A percentile compares a stretch with the other conserved stretches of the same genome.
Conservation (phyloP, 352 stramenopile genomes). For the Globisporangium acanthophoron region DNA sequence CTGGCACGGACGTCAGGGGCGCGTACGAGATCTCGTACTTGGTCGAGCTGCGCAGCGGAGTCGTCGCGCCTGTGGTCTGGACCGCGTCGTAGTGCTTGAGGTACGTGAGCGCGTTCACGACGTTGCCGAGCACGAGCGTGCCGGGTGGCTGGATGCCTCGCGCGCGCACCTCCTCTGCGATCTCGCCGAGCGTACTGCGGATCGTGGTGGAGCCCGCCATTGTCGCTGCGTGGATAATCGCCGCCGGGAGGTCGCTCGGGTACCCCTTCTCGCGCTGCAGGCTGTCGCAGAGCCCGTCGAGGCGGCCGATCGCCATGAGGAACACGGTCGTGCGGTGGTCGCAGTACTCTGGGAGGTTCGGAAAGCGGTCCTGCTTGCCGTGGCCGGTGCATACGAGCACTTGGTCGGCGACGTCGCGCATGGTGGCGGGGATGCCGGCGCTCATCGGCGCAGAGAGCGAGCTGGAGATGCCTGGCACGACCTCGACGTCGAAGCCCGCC, state of each 20-base stretch:
- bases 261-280: constrained; percentile 84
- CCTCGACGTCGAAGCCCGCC: constrained; percentile 72
- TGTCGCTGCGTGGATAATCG: constrained; percentile 91
- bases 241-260: constrained; percentile 87
- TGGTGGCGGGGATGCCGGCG: constrained; percentile 93
- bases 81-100: constrained; percentile 63
- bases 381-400: constrained; percentile 92
- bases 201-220: constrained; percentile 87
- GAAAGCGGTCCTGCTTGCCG: constrained; percentile 87
- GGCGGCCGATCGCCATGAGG: constrained; percentile 95
- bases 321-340: constrained; percentile 95
- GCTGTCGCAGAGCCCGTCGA: constrained; percentile 83
- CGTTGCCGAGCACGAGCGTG: constrained; percentile 93
- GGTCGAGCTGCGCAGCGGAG: constrained; percentile 7
- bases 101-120: constrained; percentile 78
- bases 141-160: constrained; percentile 87
- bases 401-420: constrained; percentile 94
- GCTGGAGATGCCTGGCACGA: constrained; percentile 93
- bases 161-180: constrained; percentile 82
- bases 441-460: constrained; percentile 92
- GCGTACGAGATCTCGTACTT: constrained; percentile 74
- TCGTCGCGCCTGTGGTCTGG: constrained; percentile 16
- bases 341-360: constrained; percentile 94
- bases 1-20: constrained; percentile 37
- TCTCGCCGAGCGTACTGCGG: constrained; percentile 85